Base-by-base conservation (phyloP, 1,284 basidiomycete species). In the Termitomyces sp. region DNA sequence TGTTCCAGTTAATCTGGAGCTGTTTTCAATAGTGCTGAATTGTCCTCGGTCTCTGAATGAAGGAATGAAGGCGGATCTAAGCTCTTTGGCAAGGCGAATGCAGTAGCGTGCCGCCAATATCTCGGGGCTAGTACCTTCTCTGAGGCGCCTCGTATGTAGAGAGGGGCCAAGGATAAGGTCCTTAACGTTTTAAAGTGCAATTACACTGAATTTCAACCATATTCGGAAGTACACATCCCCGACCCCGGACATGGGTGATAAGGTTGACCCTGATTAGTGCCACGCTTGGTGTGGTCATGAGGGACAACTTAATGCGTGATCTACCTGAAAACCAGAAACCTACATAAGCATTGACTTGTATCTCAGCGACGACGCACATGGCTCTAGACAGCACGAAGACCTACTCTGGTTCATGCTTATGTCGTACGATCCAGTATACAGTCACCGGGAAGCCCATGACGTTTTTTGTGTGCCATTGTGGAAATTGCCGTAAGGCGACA, bases 381-480 rank as follows among this genome's bases (percentile, higher is more conserved):
- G 44, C 47, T 54, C 33, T 38, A n/a, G 40, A 50, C 26, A 44
- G 34, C 26, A 17, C 26, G 12, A 50, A 52, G 53, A 54, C 45
- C 6, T 62, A 60, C 46, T 54, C 59, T 28, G 69, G 64, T 15
- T 66, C 62, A 24, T 73, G 71, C 44, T 60, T 69, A n/a, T 68
- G 70, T 58, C 58, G 61, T 38, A 31, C 54, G 30, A 54, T 70
- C 26, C 58, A 62, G 42, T 70, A 68, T 41, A 61, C 64, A 28
- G 51, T 69, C 39, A 60, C 55, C 15, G 68, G 67, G n/a, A 67
- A 70, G 31, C 71, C 70, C 19, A 66, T 70, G 51, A 63, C 65
- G 39, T 71, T 66, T 52, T 61, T 64, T 28, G 60, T 72, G 10
- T 73, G 70, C 52, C 69, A 72, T 51, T 72, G 71, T 54, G 45